Evolutionary conservation across 805 yeast species (phyloP).

Genomic region (Grigorovia humatica): DNA sequence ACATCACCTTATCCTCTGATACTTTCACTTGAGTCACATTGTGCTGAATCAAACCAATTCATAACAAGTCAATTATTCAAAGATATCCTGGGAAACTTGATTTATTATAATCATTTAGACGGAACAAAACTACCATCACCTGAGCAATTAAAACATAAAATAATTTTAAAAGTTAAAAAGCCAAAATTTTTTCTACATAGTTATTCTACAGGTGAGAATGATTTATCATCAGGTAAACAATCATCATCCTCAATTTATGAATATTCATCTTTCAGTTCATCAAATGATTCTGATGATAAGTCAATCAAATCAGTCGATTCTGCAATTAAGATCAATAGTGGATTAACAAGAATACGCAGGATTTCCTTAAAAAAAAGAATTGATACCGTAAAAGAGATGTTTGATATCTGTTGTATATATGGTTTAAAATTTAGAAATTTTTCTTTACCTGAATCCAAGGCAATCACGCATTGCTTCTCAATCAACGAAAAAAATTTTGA

Average conservation of each 20-base stretch:
- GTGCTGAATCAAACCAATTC: conserved; percentile 59
- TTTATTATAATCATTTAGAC: conserved; percentile 30
- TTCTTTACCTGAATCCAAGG: conserved; percentile 76
- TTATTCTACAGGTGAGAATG: not conserved
- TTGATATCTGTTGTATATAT: conserved; percentile 32
- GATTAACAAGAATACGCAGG: conserved; percentile 21
- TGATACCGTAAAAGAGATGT: conserved; percentile 15
- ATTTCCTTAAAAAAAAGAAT: conserved; percentile 24
- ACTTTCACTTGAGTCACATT: conserved; percentile 75
- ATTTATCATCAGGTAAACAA: not conserved
- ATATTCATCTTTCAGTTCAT: conserved; percentile 25
- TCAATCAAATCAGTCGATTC: not conserved
- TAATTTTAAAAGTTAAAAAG: conserved; percentile 72
- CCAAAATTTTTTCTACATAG: conserved; percentile 18
- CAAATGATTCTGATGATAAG: conserved; percentile 25
- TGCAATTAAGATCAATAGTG: not conserved
- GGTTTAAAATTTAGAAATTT: conserved; percentile 76
- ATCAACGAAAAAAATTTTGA: conserved; percentile 65
- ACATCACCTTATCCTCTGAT: conserved; percentile 79
- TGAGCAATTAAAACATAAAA: conserved; percentile 51
- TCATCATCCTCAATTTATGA: conserved; percentile 8
- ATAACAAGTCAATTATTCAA: conserved; percentile 43
- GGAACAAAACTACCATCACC: conserved; percentile 55
- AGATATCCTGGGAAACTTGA: conserved; percentile 47
- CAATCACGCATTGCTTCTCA: conserved; percentile 74